Conservation (phyloP, 176 grass and related monocot genomes). For the Calamus simplicifolius region DNA sequence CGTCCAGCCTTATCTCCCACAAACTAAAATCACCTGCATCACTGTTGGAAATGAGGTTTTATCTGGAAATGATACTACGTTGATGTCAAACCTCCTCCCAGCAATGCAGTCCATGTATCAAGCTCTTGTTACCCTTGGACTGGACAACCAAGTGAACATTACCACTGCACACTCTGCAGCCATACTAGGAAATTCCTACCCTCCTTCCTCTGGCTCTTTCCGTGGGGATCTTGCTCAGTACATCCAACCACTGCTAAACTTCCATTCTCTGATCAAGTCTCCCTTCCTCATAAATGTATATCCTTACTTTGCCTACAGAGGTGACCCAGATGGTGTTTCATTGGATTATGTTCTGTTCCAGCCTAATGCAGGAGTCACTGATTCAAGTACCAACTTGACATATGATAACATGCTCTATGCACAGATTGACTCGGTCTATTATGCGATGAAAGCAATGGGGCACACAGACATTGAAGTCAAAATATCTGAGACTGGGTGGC, state of each 20-base stretch:
- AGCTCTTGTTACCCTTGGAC: conserved; percentile 32
- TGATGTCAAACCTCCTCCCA: conserved; percentile 50
- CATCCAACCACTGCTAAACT: conserved; percentile 57
- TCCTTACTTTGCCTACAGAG: conserved; percentile 75
- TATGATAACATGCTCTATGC: conserved; percentile 95
- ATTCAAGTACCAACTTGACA: conserved; percentile 37
- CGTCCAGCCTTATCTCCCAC: conserved; percentile 62
- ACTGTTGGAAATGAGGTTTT: conserved; percentile 86
- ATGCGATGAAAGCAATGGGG: conserved; percentile 75
- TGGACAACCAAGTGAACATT: conserved; percentile 38
- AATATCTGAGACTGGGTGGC: conserved; percentile 88
- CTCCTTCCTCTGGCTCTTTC: conserved; percentile 63
- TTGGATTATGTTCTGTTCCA: conserved; percentile 80
- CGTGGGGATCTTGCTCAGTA: conserved; percentile 44
- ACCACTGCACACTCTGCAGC: conserved; percentile 58
- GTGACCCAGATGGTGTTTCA: conserved; percentile 31
- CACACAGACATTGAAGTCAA: conserved; percentile 50
- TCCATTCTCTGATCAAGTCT: conserved; percentile 38
- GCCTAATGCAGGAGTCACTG: conserved; percentile 51
- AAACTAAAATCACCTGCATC: conserved; percentile 66
- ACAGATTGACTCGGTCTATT: conserved; percentile 84
- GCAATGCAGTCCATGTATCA: conserved; percentile 59
- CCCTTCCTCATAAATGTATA: conserved; percentile 75
- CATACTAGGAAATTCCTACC: conserved; percentile 53
- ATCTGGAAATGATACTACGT: conserved; percentile 23